A percentile compares a stretch with the other conserved stretches of the same genome.
Conservation (phyloP, 2,329 filamentous ascomycete genomes). For the Ophiostoma tasmaniense region DNA sequence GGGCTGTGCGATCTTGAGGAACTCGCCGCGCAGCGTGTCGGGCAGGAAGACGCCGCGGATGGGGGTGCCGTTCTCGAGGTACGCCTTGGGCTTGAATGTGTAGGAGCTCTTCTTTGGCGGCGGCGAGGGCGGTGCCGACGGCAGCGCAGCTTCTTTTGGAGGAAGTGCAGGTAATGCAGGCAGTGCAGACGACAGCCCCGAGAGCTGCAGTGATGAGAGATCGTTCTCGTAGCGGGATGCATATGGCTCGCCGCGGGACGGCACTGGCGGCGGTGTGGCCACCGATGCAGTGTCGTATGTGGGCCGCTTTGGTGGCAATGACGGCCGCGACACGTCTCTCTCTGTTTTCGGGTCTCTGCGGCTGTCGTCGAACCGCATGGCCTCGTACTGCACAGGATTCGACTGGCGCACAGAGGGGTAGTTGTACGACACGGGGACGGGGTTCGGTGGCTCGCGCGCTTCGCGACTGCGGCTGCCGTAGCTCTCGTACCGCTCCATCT, state of each 20-base stretch:
- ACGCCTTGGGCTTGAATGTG: constrained; percentile 76
- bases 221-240: constrained; percentile 7
- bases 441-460: constrained; percentile 5
- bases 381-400: constrained; percentile 38
- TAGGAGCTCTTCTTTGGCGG: constrained; percentile 47
- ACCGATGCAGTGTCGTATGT: neutral
- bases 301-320: constrained; percentile 33
- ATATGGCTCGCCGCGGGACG: neutral
- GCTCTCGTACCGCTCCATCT: constrained; percentile 20
- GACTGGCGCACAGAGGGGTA: constrained; percentile 52
- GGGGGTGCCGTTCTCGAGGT: constrained; percentile 80
- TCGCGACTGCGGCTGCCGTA: constrained; percentile 19
- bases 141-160: neutral
- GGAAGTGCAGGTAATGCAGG: constrained; percentile 26
- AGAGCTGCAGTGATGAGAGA: constrained; percentile 7
- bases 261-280: constrained; percentile 4
- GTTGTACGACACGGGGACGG: constrained; percentile 32
- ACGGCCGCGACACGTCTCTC: constrained; percentile 19
- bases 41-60: constrained; percentile 85
- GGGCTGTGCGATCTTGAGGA: constrained; percentile 61
- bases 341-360: constrained; percentile 22
- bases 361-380: constrained; percentile 28
- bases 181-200: constrained; percentile 19
- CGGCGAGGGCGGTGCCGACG: neutral
- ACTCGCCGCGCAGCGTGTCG: constrained; percentile 60